phyloP scores from a whole-genome alignment of 306 rosid species.

The Gynostemma pentaphyllum region DNA sequence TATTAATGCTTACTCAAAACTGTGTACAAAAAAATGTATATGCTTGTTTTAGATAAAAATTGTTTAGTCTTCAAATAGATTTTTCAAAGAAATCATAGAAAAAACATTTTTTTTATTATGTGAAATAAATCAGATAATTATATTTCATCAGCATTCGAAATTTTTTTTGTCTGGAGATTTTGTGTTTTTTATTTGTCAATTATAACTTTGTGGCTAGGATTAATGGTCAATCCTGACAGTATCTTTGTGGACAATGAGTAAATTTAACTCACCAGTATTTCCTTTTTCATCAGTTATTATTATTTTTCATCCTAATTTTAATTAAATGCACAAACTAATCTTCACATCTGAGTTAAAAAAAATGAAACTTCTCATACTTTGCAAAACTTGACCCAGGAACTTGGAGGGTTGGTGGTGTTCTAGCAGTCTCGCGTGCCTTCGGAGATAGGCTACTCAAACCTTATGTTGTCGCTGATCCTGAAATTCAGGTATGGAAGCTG shows the following conservation, averaged over 20 bases:
- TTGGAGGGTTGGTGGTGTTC: conserved; percentile 93
- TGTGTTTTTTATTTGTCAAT: not conserved
- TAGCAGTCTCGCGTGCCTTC: conserved; percentile 90
- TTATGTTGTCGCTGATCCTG: conserved; percentile 85
- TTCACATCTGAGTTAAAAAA: not conserved
- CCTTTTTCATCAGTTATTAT: not conserved
- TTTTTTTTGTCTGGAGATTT: not conserved
- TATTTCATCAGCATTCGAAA: not conserved
- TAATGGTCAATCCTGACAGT: not conserved
- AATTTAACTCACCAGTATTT: not conserved
- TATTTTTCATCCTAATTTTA: not conserved
- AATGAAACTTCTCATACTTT: conserved; percentile 8
- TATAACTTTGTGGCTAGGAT: not conserved
- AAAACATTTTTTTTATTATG: not conserved
- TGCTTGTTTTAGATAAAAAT: too few relatives aligned
- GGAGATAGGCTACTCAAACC: conserved; percentile 81
- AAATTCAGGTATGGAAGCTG: conserved; percentile 52
- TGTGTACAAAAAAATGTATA: too few relatives aligned
- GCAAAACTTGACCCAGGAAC: conserved; percentile 46
- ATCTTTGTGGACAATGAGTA: not conserved
- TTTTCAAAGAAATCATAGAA: not conserved
- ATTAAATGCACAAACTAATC: not conserved
- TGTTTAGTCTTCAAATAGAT: not conserved
- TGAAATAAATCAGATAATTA: not conserved
- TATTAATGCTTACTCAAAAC: not conserved